Percentiles rank a stretch among this genome's conserved stretches.
Evolutionary conservation across 2,329 filamentous ascomycete species (phyloP).

Genomic region (Aureobasidium melanogenum): DNA sequence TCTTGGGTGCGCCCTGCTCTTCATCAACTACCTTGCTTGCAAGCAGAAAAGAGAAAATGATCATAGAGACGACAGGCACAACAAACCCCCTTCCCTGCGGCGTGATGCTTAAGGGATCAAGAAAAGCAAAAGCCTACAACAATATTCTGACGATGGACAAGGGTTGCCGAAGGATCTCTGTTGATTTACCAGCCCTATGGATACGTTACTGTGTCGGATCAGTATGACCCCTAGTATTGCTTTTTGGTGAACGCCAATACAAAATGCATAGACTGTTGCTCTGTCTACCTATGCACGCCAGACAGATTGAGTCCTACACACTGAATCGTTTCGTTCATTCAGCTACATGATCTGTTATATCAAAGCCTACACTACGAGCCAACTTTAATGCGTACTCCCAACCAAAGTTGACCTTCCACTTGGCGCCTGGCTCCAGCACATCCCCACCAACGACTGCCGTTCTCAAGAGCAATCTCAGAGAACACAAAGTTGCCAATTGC

Average conservation of each 20-base stretch:
- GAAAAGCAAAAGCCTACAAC: too few species aligned
- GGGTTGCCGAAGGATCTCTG: too few species aligned
- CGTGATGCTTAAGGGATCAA: too few species aligned
- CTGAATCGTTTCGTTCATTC: constrained; percentile 42
- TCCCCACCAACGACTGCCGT: constrained; percentile 55
- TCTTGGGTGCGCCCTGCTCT: too few species aligned
- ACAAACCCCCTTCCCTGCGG: too few species aligned
- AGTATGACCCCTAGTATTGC: too few species aligned
- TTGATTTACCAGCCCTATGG: too few species aligned
- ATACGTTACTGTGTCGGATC: too few species aligned
- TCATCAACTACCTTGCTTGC: too few species aligned
- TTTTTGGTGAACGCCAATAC: neutral
- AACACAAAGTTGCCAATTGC: constrained; percentile 61
- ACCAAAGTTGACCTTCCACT: constrained; percentile 70
- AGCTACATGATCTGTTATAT: constrained; percentile 67
- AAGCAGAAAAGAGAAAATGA: too few species aligned
- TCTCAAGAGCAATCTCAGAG: constrained; percentile 56
- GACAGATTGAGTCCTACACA: neutral
- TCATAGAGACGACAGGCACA: too few species aligned
- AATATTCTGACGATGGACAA: too few species aligned
- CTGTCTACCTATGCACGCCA: neutral
- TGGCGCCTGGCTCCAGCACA: constrained; percentile 57
- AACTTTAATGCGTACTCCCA: constrained; percentile 68
- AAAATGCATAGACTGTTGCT: neutral
- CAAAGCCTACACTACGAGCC: constrained; percentile 66